Base-by-base conservation (phyloP, 106 monocot genomes). In the Narthecium ossifragum region DNA sequence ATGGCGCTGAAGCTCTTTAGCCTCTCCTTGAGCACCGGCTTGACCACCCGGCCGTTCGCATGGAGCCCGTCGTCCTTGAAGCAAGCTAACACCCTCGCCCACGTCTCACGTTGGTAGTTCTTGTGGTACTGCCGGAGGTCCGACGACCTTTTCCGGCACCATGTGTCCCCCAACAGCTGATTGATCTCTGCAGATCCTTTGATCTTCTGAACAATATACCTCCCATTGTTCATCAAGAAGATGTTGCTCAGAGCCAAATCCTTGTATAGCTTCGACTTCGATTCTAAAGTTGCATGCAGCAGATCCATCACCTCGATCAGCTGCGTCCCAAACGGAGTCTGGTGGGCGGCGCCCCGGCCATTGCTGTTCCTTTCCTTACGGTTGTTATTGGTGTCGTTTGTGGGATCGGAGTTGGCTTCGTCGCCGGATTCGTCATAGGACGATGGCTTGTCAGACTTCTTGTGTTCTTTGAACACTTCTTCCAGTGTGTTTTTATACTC, bases 201-300 rank as follows among this genome's bases (percentile, higher is more conserved):
- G 34, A 86, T 69, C 75, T 82, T 87, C 71, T 87, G 81, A 46
- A 82, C 63, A 5, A 87, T 75, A 72, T 87, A 87, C 65, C 85
- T 66, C 27, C 86, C 86, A 37, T 86, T 86, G 81, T 86, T 86
- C 86, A 86, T 86, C 55, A 86, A 30, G 68, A 86, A 86, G 24
- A 86, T 80, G 70, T 63, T 64, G 64, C 55, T 78, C 52, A 86
- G 64, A 0, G 71, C 53, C 3, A 65, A 26, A 56, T 86, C 86
- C 55, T 75, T 86, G 78, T 86, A 86, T 6, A 81, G 78, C 74
- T 78, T 81, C 10, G 86, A 74, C 34, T 86, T 86, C 0, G 74
- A 26, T 1, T 81, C 86, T 0, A 86, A 64, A 63, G 71, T 86
- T 6, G 56, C 40, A 31, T 71, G 71, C 40, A 86, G 64, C 29